phyloP scores from a whole-genome alignment of 495 filamentous ascomycete species.

The Penicillium canescens region DNA sequence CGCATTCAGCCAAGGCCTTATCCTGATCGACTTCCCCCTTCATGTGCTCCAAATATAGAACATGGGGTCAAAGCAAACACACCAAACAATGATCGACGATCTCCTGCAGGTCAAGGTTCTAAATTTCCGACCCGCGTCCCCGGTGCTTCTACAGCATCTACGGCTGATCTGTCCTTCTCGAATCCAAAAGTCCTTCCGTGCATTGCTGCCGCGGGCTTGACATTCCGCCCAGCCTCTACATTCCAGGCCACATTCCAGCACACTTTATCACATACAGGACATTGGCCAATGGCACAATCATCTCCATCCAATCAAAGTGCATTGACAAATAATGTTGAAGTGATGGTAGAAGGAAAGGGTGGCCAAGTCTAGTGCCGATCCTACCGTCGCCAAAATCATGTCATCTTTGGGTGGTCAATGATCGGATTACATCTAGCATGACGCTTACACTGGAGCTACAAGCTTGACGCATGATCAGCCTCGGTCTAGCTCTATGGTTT shows the following conservation, averaged over 20 bases:
- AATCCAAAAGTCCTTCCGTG: slow-evolving; percentile 25
- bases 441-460: slow-evolving; percentile 33
- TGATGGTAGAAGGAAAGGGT: neutral
- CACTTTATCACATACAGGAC: neutral
- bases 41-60: slow-evolving; percentile 25
- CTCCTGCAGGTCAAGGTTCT: slow-evolving; percentile 14
- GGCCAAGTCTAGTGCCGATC: slow-evolving; percentile 18
- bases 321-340: slow-evolving; percentile 6
- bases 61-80: slow-evolving; percentile 5
- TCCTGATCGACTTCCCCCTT: neutral
- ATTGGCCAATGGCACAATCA: slow-evolving; percentile 9
- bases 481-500: slow-evolving; percentile 2
- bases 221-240: slow-evolving; percentile 39
- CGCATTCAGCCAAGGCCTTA: slow-evolving; percentile 18
- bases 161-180: slow-evolving; percentile 15
- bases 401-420: slow-evolving; percentile 14
- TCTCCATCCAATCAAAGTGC: neutral
- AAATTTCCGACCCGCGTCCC: neutral
- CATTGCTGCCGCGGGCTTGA: slow-evolving; percentile 36
- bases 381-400: slow-evolving; percentile 16
- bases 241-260: slow-evolving; percentile 31
- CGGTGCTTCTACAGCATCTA: neutral
- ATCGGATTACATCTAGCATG: slow-evolving; percentile 29
- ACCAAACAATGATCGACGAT: slow-evolving; percentile 12
- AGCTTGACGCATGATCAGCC: slow-evolving; percentile 5